A percentile compares a stretch with the other conserved stretches of the same genome.
These are phyloP conservation scores for Stentor roeselii DNA, from an alignment of 73 alveolate genomes.

Conservation along the genomic window DNA sequence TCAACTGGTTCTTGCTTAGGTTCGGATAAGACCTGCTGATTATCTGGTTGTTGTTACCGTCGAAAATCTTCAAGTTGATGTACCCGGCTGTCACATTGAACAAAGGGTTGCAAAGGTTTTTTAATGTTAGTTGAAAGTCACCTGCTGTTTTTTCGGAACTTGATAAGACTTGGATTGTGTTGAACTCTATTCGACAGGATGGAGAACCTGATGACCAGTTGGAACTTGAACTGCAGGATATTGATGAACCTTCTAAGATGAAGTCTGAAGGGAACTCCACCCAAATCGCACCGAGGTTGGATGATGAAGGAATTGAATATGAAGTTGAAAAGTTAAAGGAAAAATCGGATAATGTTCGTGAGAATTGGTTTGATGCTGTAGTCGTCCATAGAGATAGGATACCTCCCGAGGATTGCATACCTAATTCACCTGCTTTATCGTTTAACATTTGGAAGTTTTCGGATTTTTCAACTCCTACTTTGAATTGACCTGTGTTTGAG, in stretches of 20 bases:
- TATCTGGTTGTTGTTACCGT: constrained; percentile 43
- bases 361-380: constrained; percentile 20
- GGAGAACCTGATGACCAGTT: constrained; percentile 6
- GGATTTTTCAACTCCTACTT: constrained; percentile 33
- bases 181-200: constrained; percentile 8
- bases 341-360: constrained; percentile 35
- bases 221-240: neutral
- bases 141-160: constrained; percentile 36
- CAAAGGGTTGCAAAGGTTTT: constrained; percentile 41
- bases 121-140: constrained; percentile 24
- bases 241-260: neutral
- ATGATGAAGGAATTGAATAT: constrained; percentile 28
- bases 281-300: constrained; percentile 34
- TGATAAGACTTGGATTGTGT: constrained; percentile 33
- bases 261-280: constrained; percentile 43
- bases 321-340: constrained; percentile 43
- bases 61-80: constrained; percentile 43
- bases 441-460: constrained; percentile 30
- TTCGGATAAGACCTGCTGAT: constrained; percentile 36
- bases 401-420: constrained; percentile 39
- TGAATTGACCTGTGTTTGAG: constrained; percentile 42
- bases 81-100: constrained; percentile 38
- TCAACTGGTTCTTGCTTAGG: constrained; percentile 41
- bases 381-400: constrained; percentile 12
- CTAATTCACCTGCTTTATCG: constrained; percentile 39